Evolutionary conservation across 495 filamentous ascomycete genomes (phyloP), one percentile per base, ranked within the genome.

Genomic region (Podospora pseudoanserina): DNA sequence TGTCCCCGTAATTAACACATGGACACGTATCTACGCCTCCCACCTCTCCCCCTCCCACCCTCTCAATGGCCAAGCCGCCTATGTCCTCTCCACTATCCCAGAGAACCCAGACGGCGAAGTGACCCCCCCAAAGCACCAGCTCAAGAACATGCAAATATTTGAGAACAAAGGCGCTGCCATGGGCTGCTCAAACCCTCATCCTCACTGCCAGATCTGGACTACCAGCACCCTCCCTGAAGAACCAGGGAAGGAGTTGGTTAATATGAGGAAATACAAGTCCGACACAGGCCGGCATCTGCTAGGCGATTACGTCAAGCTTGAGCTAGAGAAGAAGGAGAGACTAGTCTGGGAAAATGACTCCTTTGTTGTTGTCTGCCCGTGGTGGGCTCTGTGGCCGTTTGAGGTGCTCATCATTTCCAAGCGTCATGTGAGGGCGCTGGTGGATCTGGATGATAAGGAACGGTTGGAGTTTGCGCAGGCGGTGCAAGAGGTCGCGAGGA

Each of bases 121-220:
- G 18, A 83, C 72, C 64, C 80, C 82, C 39, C 88, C 93, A 5
- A 88, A 86, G 60, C 85, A 90, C 65, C 93, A 97, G 78, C 92
- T 96, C 73, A 87, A 89, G 60, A 98, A 96, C 79, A 97, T 99
- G 94, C 95, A 99, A 79, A 97, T 99, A 71, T 98, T 99, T 69
- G 95, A 99, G 80, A 99, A 99, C 83, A 99, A 99, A 81, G 95
- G 95, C 60, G 89, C 91, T 0, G 92, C 95, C 4, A 99, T 99
- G 95, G 95, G 95, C 34, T 99, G 95, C 84, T 98, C 95, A 2
- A 99, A 99, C 77, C 96, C 95, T 6, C 95, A 99, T 79, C 95
- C 95, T 0, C 95, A 98, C 79, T 93, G 95, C 62, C 95, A 99
- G 75, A 86, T 97, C 70, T 99, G 95, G 95, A 95, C 92, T 9